A percentile compares a stretch with the other conserved stretches of the same genome.
Evolutionary conservation across 1,284 basidiomycete species (phyloP).

Genomic region (Fomitopsis palustris): DNA sequence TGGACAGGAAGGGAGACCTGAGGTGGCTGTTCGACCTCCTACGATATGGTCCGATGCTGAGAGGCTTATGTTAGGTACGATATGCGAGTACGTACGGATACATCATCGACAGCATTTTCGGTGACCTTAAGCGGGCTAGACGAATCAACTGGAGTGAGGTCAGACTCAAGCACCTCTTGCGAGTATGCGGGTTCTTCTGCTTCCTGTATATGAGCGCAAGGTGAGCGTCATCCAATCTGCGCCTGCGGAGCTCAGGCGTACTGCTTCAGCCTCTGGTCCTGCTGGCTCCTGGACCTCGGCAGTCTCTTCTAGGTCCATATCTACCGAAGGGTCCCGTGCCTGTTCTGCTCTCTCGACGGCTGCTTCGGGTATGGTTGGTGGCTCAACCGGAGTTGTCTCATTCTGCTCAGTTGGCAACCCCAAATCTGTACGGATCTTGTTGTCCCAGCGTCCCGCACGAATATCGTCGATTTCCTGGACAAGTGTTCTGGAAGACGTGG

Average conservation of each 20-base stretch:
- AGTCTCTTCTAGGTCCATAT: slow-evolving; percentile 4
- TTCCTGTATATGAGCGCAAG: background rate
- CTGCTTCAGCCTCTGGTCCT: slow-evolving; percentile 14
- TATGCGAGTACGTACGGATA: background rate
- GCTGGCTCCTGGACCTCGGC: background rate
- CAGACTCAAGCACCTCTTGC: background rate
- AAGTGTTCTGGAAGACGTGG: slow-evolving; percentile 29
- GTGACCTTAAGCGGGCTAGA: background rate
- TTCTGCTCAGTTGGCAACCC: slow-evolving; percentile 17
- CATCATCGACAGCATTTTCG: background rate
- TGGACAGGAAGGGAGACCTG: background rate
- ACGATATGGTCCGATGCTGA: too few relatives aligned
- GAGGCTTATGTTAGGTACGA: background rate
- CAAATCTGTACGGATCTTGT: slow-evolving; percentile 44
- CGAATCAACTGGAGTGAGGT: background rate
- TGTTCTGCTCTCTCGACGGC: background rate
- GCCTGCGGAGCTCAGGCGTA: background rate
- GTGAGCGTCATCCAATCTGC: background rate
- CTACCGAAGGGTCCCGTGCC: background rate
- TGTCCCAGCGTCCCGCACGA: slow-evolving; percentile 66
- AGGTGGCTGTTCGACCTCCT: background rate
- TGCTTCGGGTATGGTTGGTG: background rate
- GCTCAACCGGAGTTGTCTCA: background rate
- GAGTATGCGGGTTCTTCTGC: background rate
- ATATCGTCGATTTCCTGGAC: slow-evolving; percentile 74